Conservation (phyloP, 1,139 yeast genomes). For the Scheffersomyces insectosa region DNA sequence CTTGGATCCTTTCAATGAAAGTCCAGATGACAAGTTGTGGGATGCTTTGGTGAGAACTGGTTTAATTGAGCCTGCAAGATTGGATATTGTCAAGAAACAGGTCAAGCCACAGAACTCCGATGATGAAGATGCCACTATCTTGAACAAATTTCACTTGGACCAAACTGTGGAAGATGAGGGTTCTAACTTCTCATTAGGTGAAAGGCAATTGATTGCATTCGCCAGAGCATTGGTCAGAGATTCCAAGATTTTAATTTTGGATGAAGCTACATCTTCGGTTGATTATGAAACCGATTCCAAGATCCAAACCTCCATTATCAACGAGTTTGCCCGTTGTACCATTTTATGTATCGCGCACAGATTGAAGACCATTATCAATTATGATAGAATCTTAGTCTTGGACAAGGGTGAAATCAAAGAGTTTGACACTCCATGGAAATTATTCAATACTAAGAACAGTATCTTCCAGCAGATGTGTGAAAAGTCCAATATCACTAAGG, state of each 20-base stretch:
- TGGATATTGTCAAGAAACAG: slow-evolving; percentile 25
- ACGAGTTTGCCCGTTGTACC: slow-evolving; percentile 65
- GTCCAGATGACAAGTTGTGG: slow-evolving; percentile 54
- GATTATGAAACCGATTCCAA: slow-evolving; percentile 75
- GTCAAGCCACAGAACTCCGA: slow-evolving; percentile 11
- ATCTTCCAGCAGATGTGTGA: slow-evolving; percentile 42
- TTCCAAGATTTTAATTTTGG: slow-evolving; percentile 66
- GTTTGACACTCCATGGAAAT: slow-evolving; percentile 52
- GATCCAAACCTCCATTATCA: slow-evolving; percentile 64
- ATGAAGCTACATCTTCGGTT: slow-evolving; percentile 83
- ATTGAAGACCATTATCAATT: slow-evolving; percentile 63
- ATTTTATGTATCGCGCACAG: slow-evolving; percentile 81
- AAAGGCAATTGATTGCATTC: slow-evolving; percentile 71
- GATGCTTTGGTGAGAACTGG: slow-evolving; percentile 60
- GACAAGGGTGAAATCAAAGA: slow-evolving; percentile 64
- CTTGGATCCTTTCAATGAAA: slow-evolving; percentile 61
- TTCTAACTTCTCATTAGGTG: slow-evolving; percentile 72
- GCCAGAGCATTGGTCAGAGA: slow-evolving; percentile 78
- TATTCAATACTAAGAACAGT: slow-evolving; percentile 45
- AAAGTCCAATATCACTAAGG: slow-evolving; percentile 28
- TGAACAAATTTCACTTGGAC: slow-evolving; percentile 65
- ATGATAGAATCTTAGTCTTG: slow-evolving; percentile 65
- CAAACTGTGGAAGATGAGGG: slow-evolving; percentile 74
- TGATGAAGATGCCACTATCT: slow-evolving; percentile 17
- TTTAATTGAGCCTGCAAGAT: slow-evolving; percentile 45